phyloP scores from a whole-genome alignment of 2,329 filamentous ascomycete species.

The Aspergillus aculeatus region DNA sequence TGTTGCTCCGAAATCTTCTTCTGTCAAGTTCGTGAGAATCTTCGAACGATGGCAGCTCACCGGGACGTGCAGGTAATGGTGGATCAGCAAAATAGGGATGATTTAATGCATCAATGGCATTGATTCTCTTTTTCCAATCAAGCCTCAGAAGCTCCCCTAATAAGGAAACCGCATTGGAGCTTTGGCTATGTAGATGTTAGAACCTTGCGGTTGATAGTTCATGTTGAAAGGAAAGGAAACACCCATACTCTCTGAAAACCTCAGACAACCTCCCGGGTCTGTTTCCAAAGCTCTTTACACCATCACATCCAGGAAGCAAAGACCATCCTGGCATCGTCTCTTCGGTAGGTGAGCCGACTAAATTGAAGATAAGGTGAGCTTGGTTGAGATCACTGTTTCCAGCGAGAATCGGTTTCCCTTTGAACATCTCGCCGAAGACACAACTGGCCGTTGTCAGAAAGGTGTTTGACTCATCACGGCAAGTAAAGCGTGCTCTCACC shows the following conservation, averaged over 20 bases:
- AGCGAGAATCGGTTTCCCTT: constrained; percentile 85
- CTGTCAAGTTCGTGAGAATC: constrained; percentile 97
- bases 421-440: constrained; percentile 97
- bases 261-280: constrained; percentile 66
- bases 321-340: constrained; percentile 92
- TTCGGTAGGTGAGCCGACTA: constrained; percentile 86
- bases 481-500: constrained; percentile 52
- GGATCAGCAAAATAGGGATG: constrained; percentile 85
- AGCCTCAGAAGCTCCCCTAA: constrained; percentile 80
- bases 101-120: constrained; percentile 87
- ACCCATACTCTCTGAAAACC: constrained; percentile 68
- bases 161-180: constrained; percentile 71
- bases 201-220: not conserved
- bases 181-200: constrained; percentile 50
- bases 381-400: constrained; percentile 88
- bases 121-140: constrained; percentile 85
- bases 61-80: constrained; percentile 76
- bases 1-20: constrained; percentile 83
- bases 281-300: constrained; percentile 61
- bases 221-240: not conserved
- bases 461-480: constrained; percentile 27
- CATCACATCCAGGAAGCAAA: constrained; percentile 75
- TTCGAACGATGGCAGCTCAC: constrained; percentile 86
- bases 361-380: constrained; percentile 87
- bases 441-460: constrained; percentile 58